Evolutionary conservation across 169 alveolate genomes (phyloP).

Genomic region (Cryptosporidium felis): DNA sequence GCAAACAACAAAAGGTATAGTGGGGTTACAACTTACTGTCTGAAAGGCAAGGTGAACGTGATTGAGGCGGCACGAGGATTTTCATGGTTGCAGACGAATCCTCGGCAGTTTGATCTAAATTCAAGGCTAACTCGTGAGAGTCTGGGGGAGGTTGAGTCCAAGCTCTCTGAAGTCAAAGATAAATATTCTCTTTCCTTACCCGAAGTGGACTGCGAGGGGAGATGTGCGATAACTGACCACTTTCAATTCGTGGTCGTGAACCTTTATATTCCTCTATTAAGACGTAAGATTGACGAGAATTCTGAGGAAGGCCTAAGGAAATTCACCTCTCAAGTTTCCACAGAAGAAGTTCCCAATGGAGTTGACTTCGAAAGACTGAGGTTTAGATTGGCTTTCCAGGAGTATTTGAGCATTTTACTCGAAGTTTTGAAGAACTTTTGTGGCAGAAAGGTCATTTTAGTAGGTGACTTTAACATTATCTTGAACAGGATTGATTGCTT

Average conservation of each 20-base stretch:
- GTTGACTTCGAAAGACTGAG: background rate
- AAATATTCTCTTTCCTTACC: background rate
- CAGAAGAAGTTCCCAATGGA: too few species aligned
- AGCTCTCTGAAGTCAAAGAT: background rate
- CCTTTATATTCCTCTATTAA: conserved; percentile 33
- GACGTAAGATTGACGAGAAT: background rate
- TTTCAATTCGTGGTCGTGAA: background rate
- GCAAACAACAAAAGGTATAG: conserved; percentile 41
- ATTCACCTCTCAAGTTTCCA: too few species aligned
- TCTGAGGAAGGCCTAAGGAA: background rate
- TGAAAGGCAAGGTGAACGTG: background rate
- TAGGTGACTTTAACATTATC: conserved; percentile 30
- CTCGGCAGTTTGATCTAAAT: background rate
- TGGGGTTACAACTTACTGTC: conserved; percentile 42
- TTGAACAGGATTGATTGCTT: conserved; percentile 17
- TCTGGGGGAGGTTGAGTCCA: background rate
- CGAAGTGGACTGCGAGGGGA: conserved; percentile 26
- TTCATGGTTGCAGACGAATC: conserved; percentile 23
- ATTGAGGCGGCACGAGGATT: conserved; percentile 30
- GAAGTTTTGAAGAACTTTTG: background rate
- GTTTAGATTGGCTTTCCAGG: conserved; percentile 34
- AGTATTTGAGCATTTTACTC: background rate
- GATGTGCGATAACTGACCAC: conserved; percentile 57
- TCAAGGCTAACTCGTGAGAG: background rate
- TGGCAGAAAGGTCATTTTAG: conserved; percentile 4